Conservation (phyloP, 1,139 yeast genomes). For the Protomyces inouyei region DNA sequence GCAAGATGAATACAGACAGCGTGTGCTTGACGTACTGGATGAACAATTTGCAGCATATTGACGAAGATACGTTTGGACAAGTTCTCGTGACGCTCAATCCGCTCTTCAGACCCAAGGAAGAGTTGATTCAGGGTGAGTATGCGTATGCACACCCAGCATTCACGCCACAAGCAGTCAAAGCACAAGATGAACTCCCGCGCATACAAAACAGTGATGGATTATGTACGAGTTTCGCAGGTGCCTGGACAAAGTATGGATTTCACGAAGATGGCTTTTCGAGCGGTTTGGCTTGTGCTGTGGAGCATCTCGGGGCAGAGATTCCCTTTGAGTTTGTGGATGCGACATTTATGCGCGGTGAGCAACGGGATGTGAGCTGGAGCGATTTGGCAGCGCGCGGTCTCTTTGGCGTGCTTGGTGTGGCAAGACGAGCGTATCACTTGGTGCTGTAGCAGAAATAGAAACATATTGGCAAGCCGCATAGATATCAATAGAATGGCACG, state of each 20-base stretch:
- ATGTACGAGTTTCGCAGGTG: constrained; percentile 20
- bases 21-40: constrained; percentile 24
- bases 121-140: constrained; percentile 10
- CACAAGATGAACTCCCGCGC: constrained; percentile 10
- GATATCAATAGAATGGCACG: too few relatives aligned
- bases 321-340: constrained; percentile 26
- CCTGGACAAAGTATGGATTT: constrained; percentile 27
- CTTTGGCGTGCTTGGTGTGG: background rate
- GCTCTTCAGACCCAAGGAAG: constrained; percentile 5
- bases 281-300: constrained; percentile 20
- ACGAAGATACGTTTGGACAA: constrained; percentile 13
- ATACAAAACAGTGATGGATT: constrained; percentile 3
- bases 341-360: constrained; percentile 25
- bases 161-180: constrained; percentile 19
- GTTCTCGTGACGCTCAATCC: constrained; percentile 23
- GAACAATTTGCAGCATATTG: constrained; percentile 19
- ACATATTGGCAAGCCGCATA: background rate
- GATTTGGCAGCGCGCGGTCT: constrained; percentile 6
- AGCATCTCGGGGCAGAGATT: constrained; percentile 14
- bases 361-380: constrained; percentile 1
- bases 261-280: constrained; percentile 27
- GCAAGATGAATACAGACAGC: constrained; percentile 5
- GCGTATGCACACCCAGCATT: constrained; percentile 20
- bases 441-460: background rate
- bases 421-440: background rate